Percentiles rank a stretch among this genome's conserved stretches.
These are phyloP conservation scores for Ustilago vetiveriae DNA, from an alignment of 1,284 basidiomycete genomes.

Conservation along the genomic window DNA sequence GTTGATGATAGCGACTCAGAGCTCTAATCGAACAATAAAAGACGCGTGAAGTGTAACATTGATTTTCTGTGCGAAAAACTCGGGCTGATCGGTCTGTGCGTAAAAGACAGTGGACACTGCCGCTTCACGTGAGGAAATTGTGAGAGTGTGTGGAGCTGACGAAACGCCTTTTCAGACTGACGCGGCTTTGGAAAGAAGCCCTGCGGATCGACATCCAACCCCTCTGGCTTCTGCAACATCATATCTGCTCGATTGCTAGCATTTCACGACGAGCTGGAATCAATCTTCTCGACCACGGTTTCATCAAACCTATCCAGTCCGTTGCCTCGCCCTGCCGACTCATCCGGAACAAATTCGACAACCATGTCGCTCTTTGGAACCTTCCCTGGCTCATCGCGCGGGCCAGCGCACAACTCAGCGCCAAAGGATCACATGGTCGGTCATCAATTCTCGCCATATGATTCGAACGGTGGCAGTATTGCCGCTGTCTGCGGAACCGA, in stretches of 20 bases:
- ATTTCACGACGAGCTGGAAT: neutral
- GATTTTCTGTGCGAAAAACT: neutral
- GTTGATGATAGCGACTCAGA: neutral
- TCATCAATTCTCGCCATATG: conserved; percentile 65
- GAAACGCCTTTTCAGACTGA: conserved; percentile 16
- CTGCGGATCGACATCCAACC: neutral
- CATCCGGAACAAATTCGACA: no score
- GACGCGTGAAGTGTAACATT: neutral
- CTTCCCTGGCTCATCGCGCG: conserved; percentile 43
- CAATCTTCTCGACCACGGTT: neutral
- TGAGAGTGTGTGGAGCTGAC: conserved; percentile 47
- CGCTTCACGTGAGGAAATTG: conserved; percentile 24
- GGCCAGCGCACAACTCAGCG: conserved; percentile 18
- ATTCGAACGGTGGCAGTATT: conserved; percentile 64
- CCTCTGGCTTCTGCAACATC: neutral
- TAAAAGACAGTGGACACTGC: no score
- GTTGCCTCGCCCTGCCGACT: neutral
- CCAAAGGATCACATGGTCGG: conserved; percentile 52
- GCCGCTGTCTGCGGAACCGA: conserved; percentile 64
- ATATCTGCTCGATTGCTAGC: neutral
- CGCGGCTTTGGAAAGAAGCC: conserved; percentile 14
- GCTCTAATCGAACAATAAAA: no score
- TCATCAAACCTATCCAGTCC: neutral
- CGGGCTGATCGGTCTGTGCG: conserved; percentile 51
- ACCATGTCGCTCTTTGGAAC: conserved; percentile 47